Evolutionary conservation across 176 grass and related monocot species (phyloP), one percentile per base, ranked within the genome.

Genomic region (Miscanthus lutarioriparius): DNA sequence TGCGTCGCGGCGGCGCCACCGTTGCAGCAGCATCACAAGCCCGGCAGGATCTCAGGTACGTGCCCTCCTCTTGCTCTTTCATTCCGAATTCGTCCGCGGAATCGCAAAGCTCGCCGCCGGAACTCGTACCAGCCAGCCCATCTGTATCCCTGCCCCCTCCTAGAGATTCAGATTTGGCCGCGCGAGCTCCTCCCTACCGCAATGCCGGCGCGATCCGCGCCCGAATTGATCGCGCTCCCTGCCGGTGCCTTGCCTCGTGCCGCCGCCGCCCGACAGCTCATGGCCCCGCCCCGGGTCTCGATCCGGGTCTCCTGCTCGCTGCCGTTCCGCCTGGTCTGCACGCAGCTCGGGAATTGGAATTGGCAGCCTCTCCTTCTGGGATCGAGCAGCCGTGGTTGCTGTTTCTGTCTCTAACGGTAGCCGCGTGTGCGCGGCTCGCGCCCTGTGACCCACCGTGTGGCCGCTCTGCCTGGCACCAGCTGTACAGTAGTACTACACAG

Each of bases 11-110:
- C 85, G 25, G 70, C 70, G 41, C 13, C 89, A 30, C n/a, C 3
- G 68, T 27, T 67, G 15, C 79, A 48, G 8, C 83, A 47, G 56
- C 36, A 72, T 7, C 79, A 38, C 67, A 19, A 74, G 38, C 75
- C 74, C 27, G 69, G 38, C 23, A 84, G 81, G 64, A 84, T 84
- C 76, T 80, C 89, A 91, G 89, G 89, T 91, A 61, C 74, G 36
- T n/a, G 20, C n/a, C 17, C 6, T 7, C 8, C 15, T 44, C n/a
- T 5, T 20, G n/a, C 5, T 62, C 35, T 32, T 19, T 25, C 1
- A 4, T 56, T 62, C 56, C 6, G 10, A 72, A 72, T 73, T 56
- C 20, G 32, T 63, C 33, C 32, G 20, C 64, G 19, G 5, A 76
- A 54, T 67, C 58, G 20, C 38, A 4, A 15, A 1, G 39, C 16